Conservation (phyloP, 805 yeast species). For the Nakazawaea anatomiae region DNA sequence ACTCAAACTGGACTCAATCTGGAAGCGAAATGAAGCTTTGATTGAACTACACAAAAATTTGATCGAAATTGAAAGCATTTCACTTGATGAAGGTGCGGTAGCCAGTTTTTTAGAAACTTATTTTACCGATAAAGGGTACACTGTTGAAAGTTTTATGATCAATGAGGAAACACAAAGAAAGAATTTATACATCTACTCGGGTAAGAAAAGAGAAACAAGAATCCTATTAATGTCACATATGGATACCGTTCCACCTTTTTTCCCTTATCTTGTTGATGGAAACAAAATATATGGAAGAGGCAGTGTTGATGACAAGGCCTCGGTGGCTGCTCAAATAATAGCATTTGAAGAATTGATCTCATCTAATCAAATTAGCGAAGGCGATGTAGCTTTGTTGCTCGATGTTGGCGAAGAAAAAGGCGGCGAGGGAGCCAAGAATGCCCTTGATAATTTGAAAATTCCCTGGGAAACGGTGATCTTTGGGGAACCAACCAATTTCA, state of each 20-base stretch:
- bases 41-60: constrained; percentile 28
- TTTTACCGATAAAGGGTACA: constrained; percentile 37
- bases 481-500: constrained; percentile 73
- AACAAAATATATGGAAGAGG: constrained; percentile 63
- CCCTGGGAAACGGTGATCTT: constrained; percentile 58
- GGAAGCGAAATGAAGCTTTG: constrained; percentile 9
- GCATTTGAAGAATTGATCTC: constrained; percentile 44
- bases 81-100: constrained; percentile 29
- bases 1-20: not conserved
- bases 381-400: constrained; percentile 52
- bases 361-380: constrained; percentile 33
- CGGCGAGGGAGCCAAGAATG: constrained; percentile 56
- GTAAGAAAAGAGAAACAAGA: constrained; percentile 36
- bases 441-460: constrained; percentile 29
- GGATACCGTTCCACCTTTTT: constrained; percentile 68
- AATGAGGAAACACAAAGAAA: constrained; percentile 27
- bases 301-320: constrained; percentile 64
- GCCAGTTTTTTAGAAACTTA: constrained; percentile 33
- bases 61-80: constrained; percentile 28
- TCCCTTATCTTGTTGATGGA: constrained; percentile 44
- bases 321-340: constrained; percentile 56
- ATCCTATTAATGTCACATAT: constrained; percentile 58
- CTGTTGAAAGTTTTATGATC: constrained; percentile 41
- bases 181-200: constrained; percentile 55
- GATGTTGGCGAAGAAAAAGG: constrained; percentile 69